phyloP scores from a whole-genome alignment of 2,329 filamentous ascomycete genomes.

The Penicillium sp. region DNA sequence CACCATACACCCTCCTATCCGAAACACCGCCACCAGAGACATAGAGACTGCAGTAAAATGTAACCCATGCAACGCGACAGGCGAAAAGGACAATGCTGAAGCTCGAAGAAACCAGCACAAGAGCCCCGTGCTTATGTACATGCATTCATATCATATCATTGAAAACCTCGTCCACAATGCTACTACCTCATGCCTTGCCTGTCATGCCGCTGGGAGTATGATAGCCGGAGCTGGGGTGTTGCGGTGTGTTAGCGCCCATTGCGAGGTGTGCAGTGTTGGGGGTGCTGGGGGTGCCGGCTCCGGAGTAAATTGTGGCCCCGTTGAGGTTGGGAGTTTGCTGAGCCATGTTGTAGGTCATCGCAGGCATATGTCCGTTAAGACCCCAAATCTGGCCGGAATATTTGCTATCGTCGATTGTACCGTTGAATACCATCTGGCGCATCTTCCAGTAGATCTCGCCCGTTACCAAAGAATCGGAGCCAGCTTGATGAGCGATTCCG shows the following conservation, averaged over 20 bases:
- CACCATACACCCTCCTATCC: constrained; percentile 33
- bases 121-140: constrained; percentile 37
- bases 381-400: constrained; percentile 93
- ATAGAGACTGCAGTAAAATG: constrained; percentile 18
- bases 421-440: constrained; percentile 82
- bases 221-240: constrained; percentile 56
- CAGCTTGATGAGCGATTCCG: constrained; percentile 86
- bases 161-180: constrained; percentile 1
- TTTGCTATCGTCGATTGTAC: constrained; percentile 72
- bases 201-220: constrained; percentile 79
- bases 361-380: constrained; percentile 69
- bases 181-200: constrained; percentile 28
- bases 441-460: constrained; percentile 95
- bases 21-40: constrained; percentile 26
- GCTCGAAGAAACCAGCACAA: constrained; percentile 26
- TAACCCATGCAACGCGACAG: constrained; percentile 27
- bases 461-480: constrained; percentile 89
- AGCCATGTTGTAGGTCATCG: constrained; percentile 46
- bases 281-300: constrained; percentile 64
- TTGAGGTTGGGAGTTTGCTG: constrained; percentile 57
- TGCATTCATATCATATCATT: constrained; percentile 36
- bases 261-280: constrained; percentile 59
- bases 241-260: constrained; percentile 47
- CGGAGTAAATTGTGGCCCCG: constrained; percentile 51
- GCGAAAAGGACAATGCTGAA: constrained; percentile 24